A percentile compares a stretch with the other conserved stretches of the same genome.
Conservation (phyloP, 345 rosid genomes). For the Rubroshorea leprosula region DNA sequence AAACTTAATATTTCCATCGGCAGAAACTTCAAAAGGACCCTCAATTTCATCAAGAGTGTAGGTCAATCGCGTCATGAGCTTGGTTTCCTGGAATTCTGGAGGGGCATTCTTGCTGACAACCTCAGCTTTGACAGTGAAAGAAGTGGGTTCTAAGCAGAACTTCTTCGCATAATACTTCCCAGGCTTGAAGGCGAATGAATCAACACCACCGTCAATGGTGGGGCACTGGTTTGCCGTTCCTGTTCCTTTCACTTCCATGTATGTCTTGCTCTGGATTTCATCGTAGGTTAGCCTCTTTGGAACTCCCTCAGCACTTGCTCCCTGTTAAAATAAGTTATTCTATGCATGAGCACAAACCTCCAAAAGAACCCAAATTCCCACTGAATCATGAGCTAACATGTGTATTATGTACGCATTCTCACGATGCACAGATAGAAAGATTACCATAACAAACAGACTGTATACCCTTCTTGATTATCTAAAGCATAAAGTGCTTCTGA, state of each 20-base stretch:
- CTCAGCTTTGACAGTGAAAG: slow-evolving; percentile 95
- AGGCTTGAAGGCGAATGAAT: slow-evolving; percentile 63
- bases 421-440: no score
- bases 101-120: slow-evolving; percentile 73
- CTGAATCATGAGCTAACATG: no score
- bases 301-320: slow-evolving; percentile 84
- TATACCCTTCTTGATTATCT: no score
- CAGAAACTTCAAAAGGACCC: slow-evolving; percentile 83
- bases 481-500: no score
- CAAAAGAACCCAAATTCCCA: no score
- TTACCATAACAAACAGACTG: no score
- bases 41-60: slow-evolving; percentile 95
- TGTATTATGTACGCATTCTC: no score
- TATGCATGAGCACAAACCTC: no score
- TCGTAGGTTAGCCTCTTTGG: slow-evolving; percentile 87
- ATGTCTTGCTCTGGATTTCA: slow-evolving; percentile 94
- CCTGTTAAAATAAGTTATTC: slow-evolving; percentile 35
- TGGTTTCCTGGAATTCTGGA: slow-evolving; percentile 85
- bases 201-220: slow-evolving; percentile 69
- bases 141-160: slow-evolving; percentile 90
- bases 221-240: slow-evolving; percentile 98
- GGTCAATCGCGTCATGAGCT: slow-evolving; percentile 97
- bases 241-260: slow-evolving; percentile 90
- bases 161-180: slow-evolving; percentile 87
- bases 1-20: slow-evolving; percentile 55